Evolutionary conservation across 2,329 filamentous ascomycete genomes (phyloP), one percentile per base, ranked within the genome.

Genomic region (Cadophora malorum): DNA sequence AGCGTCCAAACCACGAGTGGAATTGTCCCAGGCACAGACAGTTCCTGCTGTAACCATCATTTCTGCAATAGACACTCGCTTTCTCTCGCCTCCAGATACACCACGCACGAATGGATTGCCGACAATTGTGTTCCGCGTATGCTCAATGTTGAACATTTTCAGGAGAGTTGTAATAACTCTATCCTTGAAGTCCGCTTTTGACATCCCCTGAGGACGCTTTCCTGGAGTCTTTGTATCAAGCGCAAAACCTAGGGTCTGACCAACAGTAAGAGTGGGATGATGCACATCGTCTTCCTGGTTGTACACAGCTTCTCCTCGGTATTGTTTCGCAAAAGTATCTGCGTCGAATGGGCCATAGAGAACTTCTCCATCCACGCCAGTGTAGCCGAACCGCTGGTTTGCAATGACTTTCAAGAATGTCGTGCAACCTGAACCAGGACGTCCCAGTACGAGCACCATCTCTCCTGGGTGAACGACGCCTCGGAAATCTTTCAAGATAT

Each of bases 71-170:
- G 88, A 90, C 9, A 93, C 91, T 75, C 92, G 90, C 78, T 94
- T 95, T 47, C 92, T 82, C 80, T 96, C 92, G 67, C 92, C 92
- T 73, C 92, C 92, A 58, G 89, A 92, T 0, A 95, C 90, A 77
- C 92, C 94, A 62, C 92, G 89, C 23, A 96, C 86, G 70, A 95
- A 93, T 0, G 88, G 86, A 70, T 96, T 91, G 8, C 94, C 94
- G 31, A 97, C 93, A 35, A 95, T 88, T 0, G 94, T 97, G 77
- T 94, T 87, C 63, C 88, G 86, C 0, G 93, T 96, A 79, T 97
- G 93, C 78, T 94, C 91, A 64, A 97, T 97, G 77, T 95, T 96
- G 83, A 97, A 96, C 91, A 96, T 96, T 76, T 92, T 93, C 63
- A 97, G 83, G 68, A 97, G 83, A 75, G 90, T 87, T 21, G 88